These are phyloP conservation scores for Limtongia smithiae DNA, from an alignment of 805 yeast species.

Conservation along the genomic window DNA sequence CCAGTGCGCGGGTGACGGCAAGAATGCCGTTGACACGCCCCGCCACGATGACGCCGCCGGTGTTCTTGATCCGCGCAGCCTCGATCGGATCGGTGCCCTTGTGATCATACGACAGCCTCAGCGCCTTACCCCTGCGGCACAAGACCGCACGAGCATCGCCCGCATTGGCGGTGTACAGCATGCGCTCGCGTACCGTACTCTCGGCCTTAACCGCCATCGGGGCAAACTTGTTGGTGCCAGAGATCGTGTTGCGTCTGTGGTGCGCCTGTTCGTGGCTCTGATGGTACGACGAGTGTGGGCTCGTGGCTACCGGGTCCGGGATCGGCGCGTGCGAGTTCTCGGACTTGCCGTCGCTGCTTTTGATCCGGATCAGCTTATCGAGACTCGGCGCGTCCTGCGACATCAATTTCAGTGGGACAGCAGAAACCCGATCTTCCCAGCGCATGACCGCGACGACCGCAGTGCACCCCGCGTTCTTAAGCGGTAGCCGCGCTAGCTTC, in stretches of 20 bases:
- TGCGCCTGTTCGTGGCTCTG: slow-evolving; percentile 18
- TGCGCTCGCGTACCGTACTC: slow-evolving; percentile 41
- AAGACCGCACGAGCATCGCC: slow-evolving; percentile 88
- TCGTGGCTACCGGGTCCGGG: background rate
- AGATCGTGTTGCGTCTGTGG: slow-evolving; percentile 5
- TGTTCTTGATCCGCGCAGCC: slow-evolving; percentile 63
- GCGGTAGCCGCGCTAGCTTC: slow-evolving; percentile 54
- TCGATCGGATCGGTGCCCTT: slow-evolving; percentile 83
- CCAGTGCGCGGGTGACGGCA: slow-evolving; percentile 90
- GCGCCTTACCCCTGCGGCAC: slow-evolving; percentile 66
- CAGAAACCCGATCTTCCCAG: slow-evolving; percentile 54
- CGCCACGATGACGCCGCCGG: slow-evolving; percentile 85
- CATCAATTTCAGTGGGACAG: too few species aligned
- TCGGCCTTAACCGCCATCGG: background rate
- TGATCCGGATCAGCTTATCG: background rate
- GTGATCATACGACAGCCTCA: slow-evolving; percentile 85
- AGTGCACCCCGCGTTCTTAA: slow-evolving; percentile 85
- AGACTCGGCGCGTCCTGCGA: background rate
- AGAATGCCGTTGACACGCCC: slow-evolving; percentile 92
- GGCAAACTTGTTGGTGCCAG: slow-evolving; percentile 1
- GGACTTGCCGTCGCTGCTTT: background rate
- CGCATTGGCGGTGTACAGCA: slow-evolving; percentile 89
- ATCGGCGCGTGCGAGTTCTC: background rate
- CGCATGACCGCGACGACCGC: slow-evolving; percentile 90
- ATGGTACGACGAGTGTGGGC: slow-evolving; percentile 16